These are phyloP conservation scores for Urtica urens DNA, from an alignment of 306 rosid species.

Conservation along the genomic window DNA sequence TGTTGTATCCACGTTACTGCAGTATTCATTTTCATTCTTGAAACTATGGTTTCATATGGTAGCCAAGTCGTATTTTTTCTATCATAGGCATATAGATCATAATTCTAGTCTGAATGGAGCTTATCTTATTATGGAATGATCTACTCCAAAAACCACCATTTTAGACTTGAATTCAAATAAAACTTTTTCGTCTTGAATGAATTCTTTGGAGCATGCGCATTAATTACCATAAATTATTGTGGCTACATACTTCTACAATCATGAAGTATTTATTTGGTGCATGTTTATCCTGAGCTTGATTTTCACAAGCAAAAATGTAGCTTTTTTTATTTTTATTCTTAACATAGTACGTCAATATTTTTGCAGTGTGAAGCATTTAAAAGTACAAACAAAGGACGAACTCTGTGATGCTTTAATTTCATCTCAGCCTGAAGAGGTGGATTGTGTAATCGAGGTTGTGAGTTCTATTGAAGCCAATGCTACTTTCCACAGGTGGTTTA, in stretches of 20 bases:
- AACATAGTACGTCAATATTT: constrained; percentile 20
- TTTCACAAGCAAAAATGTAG: no score
- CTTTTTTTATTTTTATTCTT: no score
- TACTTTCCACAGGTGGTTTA: constrained; percentile 71
- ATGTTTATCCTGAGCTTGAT: no score
- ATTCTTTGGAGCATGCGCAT: background rate
- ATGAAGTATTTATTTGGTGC: no score
- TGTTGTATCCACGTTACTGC: background rate
- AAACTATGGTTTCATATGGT: background rate
- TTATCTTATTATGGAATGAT: background rate
- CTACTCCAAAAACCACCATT: background rate
- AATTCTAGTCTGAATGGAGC: no score
- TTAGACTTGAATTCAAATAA: background rate
- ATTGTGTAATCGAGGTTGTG: constrained; percentile 66
- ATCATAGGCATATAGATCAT: background rate
- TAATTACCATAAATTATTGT: no score
- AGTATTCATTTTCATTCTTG: background rate
- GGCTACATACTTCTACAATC: no score
- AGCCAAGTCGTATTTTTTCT: background rate
- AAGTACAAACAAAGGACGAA: constrained; percentile 57
- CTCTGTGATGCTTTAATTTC: constrained; percentile 50
- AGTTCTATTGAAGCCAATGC: constrained; percentile 76
- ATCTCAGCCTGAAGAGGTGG: constrained; percentile 43
- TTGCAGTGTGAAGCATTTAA: constrained; percentile 67
- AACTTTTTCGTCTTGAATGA: background rate